Percentiles rank a stretch among this genome's conserved stretches.
Conservation (phyloP, 306 rosid species). For the Biancaea sappan region DNA sequence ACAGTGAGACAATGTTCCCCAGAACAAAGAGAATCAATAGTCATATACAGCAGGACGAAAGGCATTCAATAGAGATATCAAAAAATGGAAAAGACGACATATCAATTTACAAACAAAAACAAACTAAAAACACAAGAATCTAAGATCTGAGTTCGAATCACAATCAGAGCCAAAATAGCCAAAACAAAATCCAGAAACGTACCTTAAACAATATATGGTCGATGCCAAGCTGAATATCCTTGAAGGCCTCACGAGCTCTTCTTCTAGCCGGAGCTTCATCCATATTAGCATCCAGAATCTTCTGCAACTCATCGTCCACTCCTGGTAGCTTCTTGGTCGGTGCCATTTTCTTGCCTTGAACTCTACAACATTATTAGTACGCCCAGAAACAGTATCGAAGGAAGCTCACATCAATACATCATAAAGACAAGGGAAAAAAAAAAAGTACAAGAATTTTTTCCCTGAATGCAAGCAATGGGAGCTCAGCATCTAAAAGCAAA, state of each 20-base stretch:
- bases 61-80: neutral
- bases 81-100: neutral
- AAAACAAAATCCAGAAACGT: neutral
- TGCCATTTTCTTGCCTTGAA: constrained; percentile 45
- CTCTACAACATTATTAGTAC: constrained; percentile 28
- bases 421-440: neutral
- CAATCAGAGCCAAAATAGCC: too few relatives aligned
- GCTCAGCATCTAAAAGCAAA: neutral
- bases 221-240: constrained; percentile 76
- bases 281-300: constrained; percentile 65
- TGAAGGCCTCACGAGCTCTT: constrained; percentile 78
- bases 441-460: neutral
- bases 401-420: neutral
- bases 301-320: constrained; percentile 57
- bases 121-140: neutral
- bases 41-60: neutral
- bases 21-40: neutral
- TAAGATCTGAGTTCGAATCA: neutral
- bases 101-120: neutral
- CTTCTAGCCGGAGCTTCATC: constrained; percentile 77
- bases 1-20: neutral
- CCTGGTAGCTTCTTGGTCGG: constrained; percentile 49
- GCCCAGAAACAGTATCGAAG: constrained; percentile 14
- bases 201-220: constrained; percentile 88
- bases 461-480: neutral